These are phyloP conservation scores for Amaranthus cruentus DNA, from an alignment of 148 eudicot genomes.

Conservation along the genomic window DNA sequence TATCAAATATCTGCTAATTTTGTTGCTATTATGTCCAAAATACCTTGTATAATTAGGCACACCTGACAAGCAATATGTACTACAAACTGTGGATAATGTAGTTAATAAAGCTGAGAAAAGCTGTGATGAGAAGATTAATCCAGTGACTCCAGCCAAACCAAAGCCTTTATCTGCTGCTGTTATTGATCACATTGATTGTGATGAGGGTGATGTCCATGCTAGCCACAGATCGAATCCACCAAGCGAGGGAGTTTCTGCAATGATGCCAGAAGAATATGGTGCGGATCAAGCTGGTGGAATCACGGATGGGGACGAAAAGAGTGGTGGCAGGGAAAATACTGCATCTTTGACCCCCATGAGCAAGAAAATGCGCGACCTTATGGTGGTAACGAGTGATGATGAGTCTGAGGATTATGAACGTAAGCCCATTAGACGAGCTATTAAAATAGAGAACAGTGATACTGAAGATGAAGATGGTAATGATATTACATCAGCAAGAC, in stretches of 20 bases:
- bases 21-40: neutral
- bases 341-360: conserved; percentile 31
- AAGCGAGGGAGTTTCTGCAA: neutral
- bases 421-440: conserved; percentile 17
- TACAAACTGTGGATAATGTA: neutral
- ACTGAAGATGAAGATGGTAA: conserved; percentile 22
- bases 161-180: conserved; percentile 21
- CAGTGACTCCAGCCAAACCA: conserved; percentile 46
- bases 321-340: conserved; percentile 6
- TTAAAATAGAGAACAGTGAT: conserved; percentile 18
- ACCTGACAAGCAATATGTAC: conserved; percentile 1
- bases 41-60: neutral
- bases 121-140: conserved; percentile 40
- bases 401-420: conserved; percentile 13
- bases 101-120: conserved; percentile 21
- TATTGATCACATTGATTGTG: conserved; percentile 42
- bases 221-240: neutral
- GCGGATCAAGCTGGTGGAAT: neutral
- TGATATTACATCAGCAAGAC: conserved; percentile 3
- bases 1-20: no score
- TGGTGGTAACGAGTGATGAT: conserved; percentile 48
- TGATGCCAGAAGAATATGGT: conserved; percentile 6
- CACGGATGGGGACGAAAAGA: conserved; percentile 16
- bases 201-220: conserved; percentile 31
- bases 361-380: conserved; percentile 49